These are phyloP conservation scores for Lactarius sp. DNA, from an alignment of 768 basidiomycete genomes.

Conservation along the genomic window DNA sequence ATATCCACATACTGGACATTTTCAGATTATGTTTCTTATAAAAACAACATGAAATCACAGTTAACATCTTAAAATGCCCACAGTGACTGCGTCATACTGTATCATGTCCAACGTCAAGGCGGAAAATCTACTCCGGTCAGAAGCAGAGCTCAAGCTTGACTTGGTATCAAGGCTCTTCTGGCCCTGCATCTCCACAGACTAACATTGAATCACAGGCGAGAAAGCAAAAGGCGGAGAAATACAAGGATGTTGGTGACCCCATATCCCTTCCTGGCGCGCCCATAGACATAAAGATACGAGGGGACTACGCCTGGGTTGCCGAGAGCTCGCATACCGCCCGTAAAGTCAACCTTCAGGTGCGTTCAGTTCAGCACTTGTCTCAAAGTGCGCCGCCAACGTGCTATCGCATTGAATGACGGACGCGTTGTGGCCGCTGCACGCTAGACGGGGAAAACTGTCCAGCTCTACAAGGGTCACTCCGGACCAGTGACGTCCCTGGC, in stretches of 20 bases:
- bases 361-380: background rate
- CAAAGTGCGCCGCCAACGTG: background rate
- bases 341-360: constrained; percentile 73
- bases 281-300: constrained; percentile 60
- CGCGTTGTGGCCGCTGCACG: background rate
- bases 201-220: constrained; percentile 47
- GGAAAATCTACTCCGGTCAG: constrained; percentile 23
- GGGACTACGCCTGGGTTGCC: constrained; percentile 75
- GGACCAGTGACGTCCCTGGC: constrained; percentile 86
- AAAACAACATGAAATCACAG: no score
- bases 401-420: background rate
- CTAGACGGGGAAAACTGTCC: constrained; percentile 76
- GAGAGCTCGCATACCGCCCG: constrained; percentile 76
- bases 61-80: no score
- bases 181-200: background rate
- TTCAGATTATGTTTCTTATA: no score
- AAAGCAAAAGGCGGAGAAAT: constrained; percentile 63
- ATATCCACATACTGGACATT: no score
- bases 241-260: constrained; percentile 70
- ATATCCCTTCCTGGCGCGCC: constrained; percentile 74
- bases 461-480: constrained; percentile 75
- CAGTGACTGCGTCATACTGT: no score
- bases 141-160: constrained; percentile 54
- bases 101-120: background rate
- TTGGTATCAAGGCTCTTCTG: constrained; percentile 36